phyloP scores from a whole-genome alignment of 225 moss, liverwort and hornwort genomes.

The Straminergon stramineum region DNA sequence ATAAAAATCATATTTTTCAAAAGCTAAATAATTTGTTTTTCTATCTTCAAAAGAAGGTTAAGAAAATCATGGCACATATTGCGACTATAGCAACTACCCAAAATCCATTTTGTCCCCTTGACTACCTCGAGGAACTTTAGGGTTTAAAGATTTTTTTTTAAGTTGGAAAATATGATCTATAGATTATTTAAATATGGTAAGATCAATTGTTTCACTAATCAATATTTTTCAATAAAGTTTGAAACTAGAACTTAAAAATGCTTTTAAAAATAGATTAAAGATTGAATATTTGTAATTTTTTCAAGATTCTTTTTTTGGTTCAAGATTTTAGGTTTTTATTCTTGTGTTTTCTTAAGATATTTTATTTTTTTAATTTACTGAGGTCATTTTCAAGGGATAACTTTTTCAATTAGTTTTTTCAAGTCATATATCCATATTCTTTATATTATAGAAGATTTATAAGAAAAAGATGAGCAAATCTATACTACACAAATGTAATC shows the following conservation, averaged over 20 bases:
- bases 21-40: too few species aligned
- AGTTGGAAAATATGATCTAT: background rate
- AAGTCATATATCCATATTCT: background rate
- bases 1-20: too few species aligned
- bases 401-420: background rate
- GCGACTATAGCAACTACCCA: rapidly evolving
- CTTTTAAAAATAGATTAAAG: rapidly evolving
- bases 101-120: too few species aligned
- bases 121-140: too few species aligned
- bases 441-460: background rate
- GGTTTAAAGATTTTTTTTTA: too few species aligned
- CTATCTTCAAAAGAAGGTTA: too few species aligned
- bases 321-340: too few species aligned
- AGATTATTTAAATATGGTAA: background rate
- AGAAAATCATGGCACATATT: too few species aligned
- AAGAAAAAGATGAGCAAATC: background rate
- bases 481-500: background rate
- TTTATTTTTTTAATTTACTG: background rate
- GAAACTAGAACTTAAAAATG: background rate
- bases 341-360: too few species aligned
- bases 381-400: background rate
- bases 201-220: background rate
- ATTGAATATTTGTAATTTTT: background rate
- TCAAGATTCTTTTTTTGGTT: too few species aligned
- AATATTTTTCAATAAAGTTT: background rate